phyloP scores from a whole-genome alignment of 306 rosid genomes.

The Trichosanthes truncata region DNA sequence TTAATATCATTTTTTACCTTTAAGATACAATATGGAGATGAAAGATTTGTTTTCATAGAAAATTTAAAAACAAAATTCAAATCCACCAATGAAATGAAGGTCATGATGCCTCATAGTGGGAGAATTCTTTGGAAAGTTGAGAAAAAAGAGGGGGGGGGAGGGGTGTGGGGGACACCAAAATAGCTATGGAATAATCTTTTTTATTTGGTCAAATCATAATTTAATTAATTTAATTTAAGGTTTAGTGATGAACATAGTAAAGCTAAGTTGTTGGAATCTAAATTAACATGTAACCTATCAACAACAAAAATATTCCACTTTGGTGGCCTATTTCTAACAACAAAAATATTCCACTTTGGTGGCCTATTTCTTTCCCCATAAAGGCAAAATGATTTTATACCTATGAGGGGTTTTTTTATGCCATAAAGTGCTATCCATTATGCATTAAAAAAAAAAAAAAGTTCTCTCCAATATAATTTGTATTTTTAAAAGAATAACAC shows the following conservation, averaged over 20 bases:
- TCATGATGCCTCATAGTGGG: not conserved
- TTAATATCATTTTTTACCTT: not conserved
- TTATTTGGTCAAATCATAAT: not conserved
- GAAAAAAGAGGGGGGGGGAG: not conserved
- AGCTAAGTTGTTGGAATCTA: conserved; percentile 2
- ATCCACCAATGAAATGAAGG: not conserved
- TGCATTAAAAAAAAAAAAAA: too few species aligned
- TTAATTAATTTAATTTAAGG: not conserved
- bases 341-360: conserved; percentile 21
- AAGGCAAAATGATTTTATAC: conserved; percentile 1
- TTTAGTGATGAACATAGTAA: not conserved
- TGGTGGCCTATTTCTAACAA: conserved; percentile 16
- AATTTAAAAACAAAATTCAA: not conserved
- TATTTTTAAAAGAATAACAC: not conserved
- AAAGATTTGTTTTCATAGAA: not conserved
- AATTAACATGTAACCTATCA: conserved; percentile 7
- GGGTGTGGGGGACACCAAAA: not conserved
- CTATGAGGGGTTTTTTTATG: not conserved
- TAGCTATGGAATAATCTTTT: not conserved
- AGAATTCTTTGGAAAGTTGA: not conserved
- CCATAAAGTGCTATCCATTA: not conserved
- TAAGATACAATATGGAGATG: not conserved
- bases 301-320: conserved; percentile 17
- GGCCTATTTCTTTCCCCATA: conserved; percentile 18
- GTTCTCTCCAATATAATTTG: not conserved